Percentiles rank a stretch among this genome's conserved stretches.
These are phyloP conservation scores for Aspergillus sp. DNA, from an alignment of 2,329 filamentous ascomycete species.

Conservation along the genomic window DNA sequence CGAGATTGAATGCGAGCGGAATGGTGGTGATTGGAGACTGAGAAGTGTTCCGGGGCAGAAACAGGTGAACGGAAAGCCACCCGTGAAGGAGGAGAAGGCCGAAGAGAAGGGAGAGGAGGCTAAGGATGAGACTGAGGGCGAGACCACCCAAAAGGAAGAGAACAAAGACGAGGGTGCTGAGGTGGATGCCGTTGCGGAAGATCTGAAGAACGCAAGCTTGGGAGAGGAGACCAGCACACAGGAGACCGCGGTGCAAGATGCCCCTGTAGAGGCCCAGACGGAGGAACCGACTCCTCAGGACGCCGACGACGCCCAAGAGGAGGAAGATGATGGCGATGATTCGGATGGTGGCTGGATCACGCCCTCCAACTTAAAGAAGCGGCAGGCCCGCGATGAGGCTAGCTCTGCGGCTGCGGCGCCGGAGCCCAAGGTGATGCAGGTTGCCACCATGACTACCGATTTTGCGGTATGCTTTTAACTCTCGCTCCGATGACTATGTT, in stretches of 20 bases:
- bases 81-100: constrained; percentile 46
- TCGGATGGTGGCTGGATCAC: constrained; percentile 85
- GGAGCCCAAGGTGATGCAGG: constrained; percentile 70
- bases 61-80: constrained; percentile 68
- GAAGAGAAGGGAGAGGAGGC: constrained; percentile 20
- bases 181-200: constrained; percentile 33
- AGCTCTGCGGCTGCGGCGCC: constrained; percentile 51
- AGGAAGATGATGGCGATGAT: constrained; percentile 43
- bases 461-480: constrained; percentile 69
- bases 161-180: constrained; percentile 27
- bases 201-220: constrained; percentile 29
- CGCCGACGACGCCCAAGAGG: constrained; percentile 15
- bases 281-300: constrained; percentile 2
- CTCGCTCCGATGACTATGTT: no score
- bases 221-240: constrained; percentile 23
- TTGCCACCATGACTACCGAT: constrained; percentile 90
- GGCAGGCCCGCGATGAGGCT: constrained; percentile 68
- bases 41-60: constrained; percentile 79
- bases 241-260: constrained; percentile 12
- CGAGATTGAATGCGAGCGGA: constrained; percentile 88
- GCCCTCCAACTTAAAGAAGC: constrained; percentile 83
- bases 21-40: constrained; percentile 85
- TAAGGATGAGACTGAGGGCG: constrained; percentile 15
- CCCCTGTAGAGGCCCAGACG: constrained; percentile 23
- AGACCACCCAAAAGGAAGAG: neutral